Conservation (phyloP, 495 filamentous ascomycete genomes). For the Rostrohypoxylon terebratum region DNA sequence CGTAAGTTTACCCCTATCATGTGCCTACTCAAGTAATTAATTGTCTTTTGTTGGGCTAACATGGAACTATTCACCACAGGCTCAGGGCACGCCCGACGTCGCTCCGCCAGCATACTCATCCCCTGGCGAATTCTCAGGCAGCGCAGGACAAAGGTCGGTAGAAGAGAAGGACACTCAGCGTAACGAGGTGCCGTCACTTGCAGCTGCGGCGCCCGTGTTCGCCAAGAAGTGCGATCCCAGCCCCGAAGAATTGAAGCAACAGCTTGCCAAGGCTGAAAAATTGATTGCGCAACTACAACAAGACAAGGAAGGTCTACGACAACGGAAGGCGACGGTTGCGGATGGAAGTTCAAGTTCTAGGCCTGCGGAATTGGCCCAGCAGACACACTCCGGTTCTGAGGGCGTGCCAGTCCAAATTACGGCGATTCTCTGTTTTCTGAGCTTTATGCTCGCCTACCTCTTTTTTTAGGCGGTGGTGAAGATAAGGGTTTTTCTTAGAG, state of each 20-base stretch:
- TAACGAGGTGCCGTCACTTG: slow-evolving; percentile 43
- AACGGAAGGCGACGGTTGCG: slow-evolving; percentile 71
- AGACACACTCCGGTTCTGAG: slow-evolving; percentile 68
- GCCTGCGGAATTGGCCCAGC: slow-evolving; percentile 62
- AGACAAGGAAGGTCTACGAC: slow-evolving; percentile 73
- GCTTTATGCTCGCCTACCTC: slow-evolving; percentile 93
- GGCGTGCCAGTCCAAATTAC: slow-evolving; percentile 90
- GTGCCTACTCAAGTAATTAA: not conserved
- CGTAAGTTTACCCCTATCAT: slow-evolving; percentile 30
- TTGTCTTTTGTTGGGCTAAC: not conserved
- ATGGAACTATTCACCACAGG: not conserved
- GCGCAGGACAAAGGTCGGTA: slow-evolving; percentile 55
- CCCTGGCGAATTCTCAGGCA: slow-evolving; percentile 31
- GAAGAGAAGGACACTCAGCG: slow-evolving; percentile 51
- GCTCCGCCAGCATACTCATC: slow-evolving; percentile 47
- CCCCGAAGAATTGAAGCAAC: slow-evolving; percentile 72
- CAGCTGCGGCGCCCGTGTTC: slow-evolving; percentile 57
- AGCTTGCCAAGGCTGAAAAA: slow-evolving; percentile 81
- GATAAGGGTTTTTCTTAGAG: slow-evolving; percentile 16
- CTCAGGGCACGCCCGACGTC: slow-evolving; percentile 37
- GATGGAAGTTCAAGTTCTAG: slow-evolving; percentile 53
- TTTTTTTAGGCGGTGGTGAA: slow-evolving; percentile 74
- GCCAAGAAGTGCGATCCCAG: slow-evolving; percentile 58
- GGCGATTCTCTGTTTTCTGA: slow-evolving; percentile 83
- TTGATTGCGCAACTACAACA: slow-evolving; percentile 77